Conservation (phyloP, 495 filamentous ascomycete genomes). For the Tuber umbilicatum region DNA sequence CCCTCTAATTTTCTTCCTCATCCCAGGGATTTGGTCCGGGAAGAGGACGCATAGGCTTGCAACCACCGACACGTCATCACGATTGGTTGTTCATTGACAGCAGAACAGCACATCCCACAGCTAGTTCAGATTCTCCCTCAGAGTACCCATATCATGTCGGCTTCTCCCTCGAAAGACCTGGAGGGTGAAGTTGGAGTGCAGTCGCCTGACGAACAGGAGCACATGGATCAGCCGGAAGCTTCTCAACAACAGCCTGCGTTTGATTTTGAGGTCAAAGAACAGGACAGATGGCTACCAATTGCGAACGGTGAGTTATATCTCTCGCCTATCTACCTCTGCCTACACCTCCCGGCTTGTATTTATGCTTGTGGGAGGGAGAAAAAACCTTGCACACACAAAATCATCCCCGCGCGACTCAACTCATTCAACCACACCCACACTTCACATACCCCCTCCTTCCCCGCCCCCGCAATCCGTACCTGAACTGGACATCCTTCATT, state of each 20-base stretch:
- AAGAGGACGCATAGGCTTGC: slow-evolving; percentile 33
- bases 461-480: slow-evolving; percentile 34
- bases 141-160: slow-evolving; percentile 78
- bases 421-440: slow-evolving; percentile 2
- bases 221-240: slow-evolving; percentile 61
- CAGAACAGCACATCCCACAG: slow-evolving; percentile 33
- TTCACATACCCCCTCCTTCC: slow-evolving; percentile 21
- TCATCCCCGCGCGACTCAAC: neutral
- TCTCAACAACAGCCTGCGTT: slow-evolving; percentile 61
- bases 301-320: slow-evolving; percentile 86
- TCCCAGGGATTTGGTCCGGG: slow-evolving; percentile 35
- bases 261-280: slow-evolving; percentile 99
- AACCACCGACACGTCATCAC: slow-evolving; percentile 34
- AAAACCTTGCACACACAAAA: neutral
- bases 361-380: slow-evolving; percentile 30
- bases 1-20: neutral
- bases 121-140: slow-evolving; percentile 29
- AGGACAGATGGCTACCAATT: slow-evolving; percentile 99
- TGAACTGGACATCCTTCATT: neutral
- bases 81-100: slow-evolving; percentile 17
- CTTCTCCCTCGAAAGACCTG: slow-evolving; percentile 80
- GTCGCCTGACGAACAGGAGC: slow-evolving; percentile 79
- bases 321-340: slow-evolving; percentile 51
- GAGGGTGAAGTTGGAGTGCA: slow-evolving; percentile 87
- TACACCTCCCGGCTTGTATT: slow-evolving; percentile 40